Conservation (phyloP, 2,329 filamentous ascomycete genomes). For the Penicillium fuscoglaucum region DNA sequence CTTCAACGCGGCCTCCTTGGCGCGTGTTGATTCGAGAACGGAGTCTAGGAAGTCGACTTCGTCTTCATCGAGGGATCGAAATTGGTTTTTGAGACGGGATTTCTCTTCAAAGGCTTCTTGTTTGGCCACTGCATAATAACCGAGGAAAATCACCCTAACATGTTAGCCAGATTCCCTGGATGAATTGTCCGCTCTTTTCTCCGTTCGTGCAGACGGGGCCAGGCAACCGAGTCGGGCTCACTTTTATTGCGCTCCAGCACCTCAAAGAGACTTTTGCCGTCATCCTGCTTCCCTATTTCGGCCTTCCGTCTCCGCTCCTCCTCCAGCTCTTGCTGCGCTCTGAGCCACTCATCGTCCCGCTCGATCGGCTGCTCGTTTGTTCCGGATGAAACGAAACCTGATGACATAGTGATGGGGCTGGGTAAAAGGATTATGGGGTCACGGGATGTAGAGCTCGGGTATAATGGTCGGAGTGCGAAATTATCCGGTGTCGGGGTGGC, state of each 20-base stretch:
- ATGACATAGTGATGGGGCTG: conserved; percentile 40
- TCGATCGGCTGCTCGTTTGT: conserved; percentile 43
- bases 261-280: conserved; percentile 52
- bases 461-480: conserved; percentile 14
- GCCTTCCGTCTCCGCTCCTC: conserved; percentile 48
- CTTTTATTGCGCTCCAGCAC: conserved; percentile 53
- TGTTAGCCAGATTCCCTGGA: conserved; percentile 37
- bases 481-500: conserved; percentile 18
- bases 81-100: conserved; percentile 52
- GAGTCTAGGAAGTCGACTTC: conserved; percentile 56
- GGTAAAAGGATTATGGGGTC: conserved; percentile 4
- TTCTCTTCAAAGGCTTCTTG: conserved; percentile 56
- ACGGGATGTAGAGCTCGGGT: conserved; percentile 14
- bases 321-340: conserved; percentile 48
- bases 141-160: conserved; percentile 38
- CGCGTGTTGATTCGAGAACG: conserved; percentile 57
- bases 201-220: not conserved
- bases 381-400: conserved; percentile 48
- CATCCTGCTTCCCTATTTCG: conserved; percentile 54
- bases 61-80: conserved; percentile 53
- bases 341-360: conserved; percentile 47
- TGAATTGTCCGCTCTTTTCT: not conserved
- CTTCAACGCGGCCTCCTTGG: conserved; percentile 57
- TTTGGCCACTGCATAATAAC: conserved; percentile 43
- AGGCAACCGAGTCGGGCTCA: conserved; percentile 32